These are phyloP conservation scores for Trypanosoma cruzi DNA, from an alignment of 208 protist species.

Conservation along the genomic window DNA sequence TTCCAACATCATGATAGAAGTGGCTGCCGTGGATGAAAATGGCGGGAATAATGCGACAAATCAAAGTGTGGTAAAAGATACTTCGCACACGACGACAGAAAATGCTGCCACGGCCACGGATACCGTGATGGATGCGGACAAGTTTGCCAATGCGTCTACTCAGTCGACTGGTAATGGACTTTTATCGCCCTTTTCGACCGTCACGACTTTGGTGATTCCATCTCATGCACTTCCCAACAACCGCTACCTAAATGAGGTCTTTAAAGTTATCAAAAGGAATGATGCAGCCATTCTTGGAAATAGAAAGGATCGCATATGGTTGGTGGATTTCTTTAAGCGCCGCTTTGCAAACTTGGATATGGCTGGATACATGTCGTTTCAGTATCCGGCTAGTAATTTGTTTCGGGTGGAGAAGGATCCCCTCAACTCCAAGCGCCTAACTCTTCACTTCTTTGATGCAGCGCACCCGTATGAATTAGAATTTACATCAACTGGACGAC, in stretches of 20 bases:
- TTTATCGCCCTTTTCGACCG: neutral
- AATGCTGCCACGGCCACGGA: neutral
- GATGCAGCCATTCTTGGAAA: constrained; percentile 27
- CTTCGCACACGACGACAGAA: neutral
- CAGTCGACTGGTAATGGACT: neutral
- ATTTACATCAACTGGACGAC: constrained; percentile 50
- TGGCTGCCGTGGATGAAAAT: neutral
- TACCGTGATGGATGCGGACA: neutral
- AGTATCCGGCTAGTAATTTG: constrained; percentile 44
- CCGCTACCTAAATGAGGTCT: constrained; percentile 58
- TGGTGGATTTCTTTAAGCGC: constrained; percentile 56
- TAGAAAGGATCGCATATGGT: constrained; percentile 71
- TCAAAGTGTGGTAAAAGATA: neutral
- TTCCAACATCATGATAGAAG: neutral
- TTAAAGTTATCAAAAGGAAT: constrained; percentile 61
- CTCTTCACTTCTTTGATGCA: constrained; percentile 73
- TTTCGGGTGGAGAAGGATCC: constrained; percentile 70
- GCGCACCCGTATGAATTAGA: constrained; percentile 72
- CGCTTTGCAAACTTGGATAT: constrained; percentile 61
- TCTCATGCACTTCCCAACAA: constrained; percentile 77
- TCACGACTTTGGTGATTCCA: constrained; percentile 43
- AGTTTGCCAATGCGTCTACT: neutral
- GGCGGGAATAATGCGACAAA: neutral
- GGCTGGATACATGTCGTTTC: constrained; percentile 50
- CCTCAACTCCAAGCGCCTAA: constrained; percentile 42